phyloP scores from a whole-genome alignment of 2,329 filamentous ascomycete species.

The Neocatenulostroma microsporum region DNA sequence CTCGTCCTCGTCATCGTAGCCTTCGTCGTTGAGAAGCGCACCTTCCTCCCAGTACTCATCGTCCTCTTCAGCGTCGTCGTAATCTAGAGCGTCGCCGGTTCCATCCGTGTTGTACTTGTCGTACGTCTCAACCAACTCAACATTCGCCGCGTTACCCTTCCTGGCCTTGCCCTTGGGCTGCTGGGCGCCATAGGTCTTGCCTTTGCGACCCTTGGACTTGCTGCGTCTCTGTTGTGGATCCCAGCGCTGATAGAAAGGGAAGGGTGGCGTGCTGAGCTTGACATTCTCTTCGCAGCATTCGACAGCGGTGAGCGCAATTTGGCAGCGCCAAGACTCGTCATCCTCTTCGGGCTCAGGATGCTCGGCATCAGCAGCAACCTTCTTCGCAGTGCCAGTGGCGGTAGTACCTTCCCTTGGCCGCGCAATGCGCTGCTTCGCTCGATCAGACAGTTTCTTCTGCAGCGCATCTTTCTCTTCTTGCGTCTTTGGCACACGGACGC shows the following conservation, averaged over 20 bases:
- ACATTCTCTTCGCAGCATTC: conserved; percentile 71
- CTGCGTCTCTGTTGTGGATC: conserved; percentile 61
- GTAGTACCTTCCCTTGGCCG: conserved; percentile 20
- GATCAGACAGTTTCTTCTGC: conserved; percentile 43
- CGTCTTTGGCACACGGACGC: conserved; percentile 59
- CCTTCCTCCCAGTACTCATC: conserved; percentile 25
- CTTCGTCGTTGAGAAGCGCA: conserved; percentile 17
- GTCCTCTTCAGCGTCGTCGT: conserved; percentile 35
- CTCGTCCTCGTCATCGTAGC: conserved; percentile 14
- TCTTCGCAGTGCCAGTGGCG: too few relatives aligned
- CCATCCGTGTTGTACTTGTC: conserved; percentile 32
- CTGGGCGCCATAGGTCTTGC: conserved; percentile 31
- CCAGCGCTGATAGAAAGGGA: conserved; percentile 81
- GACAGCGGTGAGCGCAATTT: conserved; percentile 67
- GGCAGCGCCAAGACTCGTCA: conserved; percentile 62
- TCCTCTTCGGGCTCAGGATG: conserved; percentile 20
- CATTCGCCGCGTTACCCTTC: conserved; percentile 23
- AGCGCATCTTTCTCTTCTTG: conserved; percentile 60
- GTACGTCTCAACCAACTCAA: conserved; percentile 30
- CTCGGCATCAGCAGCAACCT: conserved; percentile 1
- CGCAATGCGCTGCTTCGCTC: conserved; percentile 17
- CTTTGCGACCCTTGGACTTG: conserved; percentile 32
- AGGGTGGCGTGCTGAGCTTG: conserved; percentile 67
- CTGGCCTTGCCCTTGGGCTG: conserved; percentile 46
- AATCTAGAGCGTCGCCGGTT: conserved; percentile 31